Conservation (phyloP, 2,329 filamentous ascomycete genomes). For the Ilyonectria robusta region DNA sequence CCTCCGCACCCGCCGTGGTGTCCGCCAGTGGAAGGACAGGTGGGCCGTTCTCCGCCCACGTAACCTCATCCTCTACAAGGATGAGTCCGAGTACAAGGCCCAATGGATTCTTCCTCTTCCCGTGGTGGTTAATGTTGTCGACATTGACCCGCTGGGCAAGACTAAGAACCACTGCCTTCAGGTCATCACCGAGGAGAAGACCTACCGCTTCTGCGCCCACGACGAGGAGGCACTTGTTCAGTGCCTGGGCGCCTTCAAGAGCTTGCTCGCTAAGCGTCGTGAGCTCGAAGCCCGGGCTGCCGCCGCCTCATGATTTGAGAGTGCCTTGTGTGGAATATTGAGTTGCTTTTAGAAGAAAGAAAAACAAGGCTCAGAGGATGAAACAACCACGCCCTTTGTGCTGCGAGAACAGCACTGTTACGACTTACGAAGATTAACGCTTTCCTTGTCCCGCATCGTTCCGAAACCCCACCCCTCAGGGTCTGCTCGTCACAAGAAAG, state of each 20-base stretch:
- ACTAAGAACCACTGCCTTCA: constrained; percentile 92
- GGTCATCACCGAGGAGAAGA: constrained; percentile 93
- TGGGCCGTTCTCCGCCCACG: constrained; percentile 93
- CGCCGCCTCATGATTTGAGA: constrained; percentile 31
- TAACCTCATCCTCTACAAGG: constrained; percentile 92
- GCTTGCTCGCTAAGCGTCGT: constrained; percentile 79
- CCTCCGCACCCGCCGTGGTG: constrained; percentile 84
- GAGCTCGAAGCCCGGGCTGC: constrained; percentile 70
- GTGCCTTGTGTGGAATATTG: neutral
- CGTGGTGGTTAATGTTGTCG: constrained; percentile 89
- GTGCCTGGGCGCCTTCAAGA: constrained; percentile 93
- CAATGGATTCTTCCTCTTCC: constrained; percentile 84
- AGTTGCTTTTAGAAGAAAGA: neutral
- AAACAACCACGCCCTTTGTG: constrained; percentile 17
- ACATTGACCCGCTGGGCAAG: constrained; percentile 88
- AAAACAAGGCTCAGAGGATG: neutral
- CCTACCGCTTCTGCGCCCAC: constrained; percentile 80
- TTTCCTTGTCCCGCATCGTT: constrained; percentile 37
- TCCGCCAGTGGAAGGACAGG: constrained; percentile 94
- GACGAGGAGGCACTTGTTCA: constrained; percentile 87
- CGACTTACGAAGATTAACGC: constrained; percentile 44
- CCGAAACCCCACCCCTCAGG: constrained; percentile 6
- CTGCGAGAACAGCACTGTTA: constrained; percentile 33
- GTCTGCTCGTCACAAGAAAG: neutral
- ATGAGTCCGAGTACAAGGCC: constrained; percentile 90